Evolutionary conservation across 108 stramenopile genomes (phyloP).

Genomic region (Cyclotella sp.): DNA sequence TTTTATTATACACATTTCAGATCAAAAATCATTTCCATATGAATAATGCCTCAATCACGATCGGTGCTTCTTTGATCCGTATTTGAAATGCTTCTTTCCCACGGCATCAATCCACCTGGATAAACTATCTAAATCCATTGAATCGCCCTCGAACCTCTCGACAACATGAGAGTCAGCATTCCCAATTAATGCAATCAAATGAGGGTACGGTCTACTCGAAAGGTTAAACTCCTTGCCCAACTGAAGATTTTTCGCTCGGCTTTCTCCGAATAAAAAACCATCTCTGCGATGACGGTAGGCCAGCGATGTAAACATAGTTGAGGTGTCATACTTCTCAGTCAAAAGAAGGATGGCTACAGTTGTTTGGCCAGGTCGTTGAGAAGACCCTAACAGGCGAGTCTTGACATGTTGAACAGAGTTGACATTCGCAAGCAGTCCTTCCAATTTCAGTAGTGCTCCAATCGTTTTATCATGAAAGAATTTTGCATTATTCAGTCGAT

Average conservation of each 20-base stretch:
- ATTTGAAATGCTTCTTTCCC: slow-evolving; percentile 15
- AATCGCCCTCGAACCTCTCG: slow-evolving; percentile 4
- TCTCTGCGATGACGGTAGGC: slow-evolving; percentile 67
- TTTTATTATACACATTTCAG: neutral
- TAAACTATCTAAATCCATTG: slow-evolving; percentile 20
- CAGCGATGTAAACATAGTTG: slow-evolving; percentile 58
- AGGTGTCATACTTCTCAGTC: slow-evolving; percentile 81
- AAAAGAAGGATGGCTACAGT: slow-evolving; percentile 60
- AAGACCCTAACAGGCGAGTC: slow-evolving; percentile 48
- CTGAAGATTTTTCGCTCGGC: slow-evolving; percentile 66
- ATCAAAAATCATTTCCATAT: neutral
- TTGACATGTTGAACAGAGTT: slow-evolving; percentile 58
- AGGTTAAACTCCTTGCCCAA: slow-evolving; percentile 61
- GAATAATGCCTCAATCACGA: neutral
- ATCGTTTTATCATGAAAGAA: slow-evolving; percentile 61
- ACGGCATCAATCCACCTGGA: slow-evolving; percentile 21
- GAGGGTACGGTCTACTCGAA: slow-evolving; percentile 61
- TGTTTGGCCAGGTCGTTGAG: slow-evolving; percentile 13
- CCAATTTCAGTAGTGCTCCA: slow-evolving; percentile 53
- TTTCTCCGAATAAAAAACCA: slow-evolving; percentile 67
- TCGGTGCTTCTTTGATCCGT: neutral
- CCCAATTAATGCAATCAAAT: slow-evolving; percentile 55
- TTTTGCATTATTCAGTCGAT: slow-evolving; percentile 40
- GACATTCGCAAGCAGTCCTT: slow-evolving; percentile 61
- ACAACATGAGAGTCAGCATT: neutral